A percentile compares a stretch with the other conserved stretches of the same genome.
phyloP scores from a whole-genome alignment of 2,329 filamentous ascomycete genomes.

The Aphanoascus verrucosus region DNA sequence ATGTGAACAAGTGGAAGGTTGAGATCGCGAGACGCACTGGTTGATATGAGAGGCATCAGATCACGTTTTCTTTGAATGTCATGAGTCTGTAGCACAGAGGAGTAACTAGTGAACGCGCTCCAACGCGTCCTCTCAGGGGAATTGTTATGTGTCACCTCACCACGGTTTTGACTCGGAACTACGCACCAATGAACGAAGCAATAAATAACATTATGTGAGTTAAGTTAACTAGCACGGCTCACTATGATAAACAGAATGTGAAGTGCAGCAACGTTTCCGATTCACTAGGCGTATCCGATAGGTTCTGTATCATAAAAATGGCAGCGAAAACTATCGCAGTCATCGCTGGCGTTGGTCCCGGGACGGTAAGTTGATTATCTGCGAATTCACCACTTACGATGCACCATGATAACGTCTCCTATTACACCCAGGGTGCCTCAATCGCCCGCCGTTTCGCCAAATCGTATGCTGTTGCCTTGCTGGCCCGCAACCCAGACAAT shows the following conservation, averaged over 20 bases:
- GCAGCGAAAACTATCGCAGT: slow-evolving; percentile 35
- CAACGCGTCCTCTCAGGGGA: no score
- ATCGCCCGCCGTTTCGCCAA: slow-evolving; percentile 51
- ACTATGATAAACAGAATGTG: no score
- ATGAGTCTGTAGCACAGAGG: no score
- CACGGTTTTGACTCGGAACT: no score
- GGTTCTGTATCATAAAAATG: slow-evolving; percentile 19
- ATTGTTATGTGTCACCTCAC: no score
- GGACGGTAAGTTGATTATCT: slow-evolving; percentile 26
- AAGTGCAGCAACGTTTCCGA: no score
- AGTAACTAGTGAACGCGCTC: no score
- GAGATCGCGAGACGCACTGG: no score
- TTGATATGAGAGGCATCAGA: no score
- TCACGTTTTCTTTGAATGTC: no score
- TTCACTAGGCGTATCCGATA: neutral
- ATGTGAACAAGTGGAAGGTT: no score
- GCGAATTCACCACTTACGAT: neutral
- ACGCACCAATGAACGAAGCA: no score
- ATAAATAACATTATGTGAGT: neutral
- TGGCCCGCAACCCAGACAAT: slow-evolving; percentile 49
- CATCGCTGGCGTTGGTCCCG: slow-evolving; percentile 39
- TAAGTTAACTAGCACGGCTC: neutral
- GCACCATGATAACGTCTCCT: neutral
- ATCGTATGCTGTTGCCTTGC: slow-evolving; percentile 48
- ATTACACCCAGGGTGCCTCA: slow-evolving; percentile 44